These are phyloP conservation scores for maize (Zea mays) DNA, from an alignment of 176 grass and related monocot genomes.

Conservation along the genomic window Zm-B73-REFERENCE-NAM-5.0 NC_050096.1:26639501-26640000, in stretches of 20 bases:
- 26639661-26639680: conserved; percentile 43
- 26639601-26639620: conserved; percentile 79
- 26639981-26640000: not conserved
- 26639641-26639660: conserved; percentile 76
- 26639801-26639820: not conserved
- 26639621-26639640: conserved; percentile 78
- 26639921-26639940: not conserved
- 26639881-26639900: not conserved
- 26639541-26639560: not conserved
- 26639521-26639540: conserved; percentile 21
- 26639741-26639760: not conserved
- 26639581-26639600: conserved; percentile 52
- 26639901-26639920: not conserved
- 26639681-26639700: not conserved
- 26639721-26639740: not conserved
- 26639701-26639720: not conserved
- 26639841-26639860: not conserved
- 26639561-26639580: conserved; percentile 6
- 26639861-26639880: not conserved
- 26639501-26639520: not conserved
- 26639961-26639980: not conserved
- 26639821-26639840: not conserved
- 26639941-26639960: too few relatives aligned
- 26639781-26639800: not conserved
- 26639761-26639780: not conserved